Percentiles rank a stretch among this genome's conserved stretches.
These are phyloP conservation scores for Saururus chinensis DNA, from an alignment of 164 flowering plant genomes.

Conservation along the genomic window DNA sequence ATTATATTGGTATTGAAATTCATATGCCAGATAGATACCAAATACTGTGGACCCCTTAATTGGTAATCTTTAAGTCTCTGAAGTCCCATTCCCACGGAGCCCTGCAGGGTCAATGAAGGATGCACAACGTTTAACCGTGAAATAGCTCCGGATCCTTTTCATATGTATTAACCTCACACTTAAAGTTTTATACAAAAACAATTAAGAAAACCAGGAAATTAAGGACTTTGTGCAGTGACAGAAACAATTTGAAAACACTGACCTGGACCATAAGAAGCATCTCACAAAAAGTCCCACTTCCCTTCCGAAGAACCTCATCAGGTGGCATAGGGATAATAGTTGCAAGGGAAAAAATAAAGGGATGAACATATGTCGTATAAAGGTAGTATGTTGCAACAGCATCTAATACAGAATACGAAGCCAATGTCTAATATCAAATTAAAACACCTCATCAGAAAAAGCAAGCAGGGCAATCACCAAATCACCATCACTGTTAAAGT, in stretches of 20 bases:
- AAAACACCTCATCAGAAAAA: background rate
- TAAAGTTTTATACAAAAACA: background rate
- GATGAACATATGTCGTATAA: conserved; percentile 98
- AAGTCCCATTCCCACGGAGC: too few relatives aligned
- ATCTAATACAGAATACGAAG: conserved; percentile 98
- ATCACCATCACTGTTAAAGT: too few relatives aligned
- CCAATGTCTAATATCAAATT: conserved; percentile 69
- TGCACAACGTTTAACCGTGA: too few relatives aligned
- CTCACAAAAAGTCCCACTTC: conserved; percentile 99
- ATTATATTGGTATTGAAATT: too few relatives aligned
- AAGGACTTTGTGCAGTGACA: too few relatives aligned
- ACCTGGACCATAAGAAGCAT: conserved; percentile 99
- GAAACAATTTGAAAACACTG: conserved; percentile 13
- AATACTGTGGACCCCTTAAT: too few relatives aligned
- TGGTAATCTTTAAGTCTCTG: too few relatives aligned
- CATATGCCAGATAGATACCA: too few relatives aligned
- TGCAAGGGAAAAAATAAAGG: conserved; percentile 96
- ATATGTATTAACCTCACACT: background rate
- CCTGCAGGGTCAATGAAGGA: too few relatives aligned
- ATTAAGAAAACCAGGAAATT: background rate
- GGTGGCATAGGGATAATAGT: conserved; percentile 99
- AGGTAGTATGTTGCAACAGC: conserved; percentile 96
- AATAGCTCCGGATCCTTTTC: too few relatives aligned
- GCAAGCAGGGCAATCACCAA: background rate
- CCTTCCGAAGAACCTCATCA: conserved; percentile 99